Evolutionary conservation across 2,329 filamentous ascomycete genomes (phyloP).

Genomic region (Hirsutella minnesotensis): DNA sequence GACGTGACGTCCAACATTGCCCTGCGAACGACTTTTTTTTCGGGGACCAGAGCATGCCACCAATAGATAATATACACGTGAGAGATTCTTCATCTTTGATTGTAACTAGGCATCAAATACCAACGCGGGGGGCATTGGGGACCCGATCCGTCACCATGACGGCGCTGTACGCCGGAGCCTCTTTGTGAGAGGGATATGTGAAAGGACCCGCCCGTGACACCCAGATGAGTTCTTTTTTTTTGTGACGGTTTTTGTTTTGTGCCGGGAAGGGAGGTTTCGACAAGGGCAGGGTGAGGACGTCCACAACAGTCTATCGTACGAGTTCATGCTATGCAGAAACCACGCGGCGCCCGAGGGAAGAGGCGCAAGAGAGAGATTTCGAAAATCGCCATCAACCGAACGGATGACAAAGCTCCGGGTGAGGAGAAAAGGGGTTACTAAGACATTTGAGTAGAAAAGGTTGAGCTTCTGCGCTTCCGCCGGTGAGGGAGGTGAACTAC

Average conservation of each 20-base stretch:
- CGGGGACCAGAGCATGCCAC: no score
- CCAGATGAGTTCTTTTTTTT: not conserved
- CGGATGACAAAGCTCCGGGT: no score
- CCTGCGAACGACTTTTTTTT: no score
- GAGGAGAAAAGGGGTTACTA: slow-evolving; percentile 15
- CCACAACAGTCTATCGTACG: slow-evolving; percentile 4
- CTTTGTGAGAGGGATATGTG: not conserved
- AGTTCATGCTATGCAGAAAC: slow-evolving; percentile 1
- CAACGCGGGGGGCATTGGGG: no score
- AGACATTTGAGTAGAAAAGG: slow-evolving; percentile 14
- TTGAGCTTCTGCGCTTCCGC: slow-evolving; percentile 9
- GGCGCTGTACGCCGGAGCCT: not conserved
- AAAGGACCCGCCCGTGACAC: no score
- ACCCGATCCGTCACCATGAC: no score
- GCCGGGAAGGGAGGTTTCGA: not conserved
- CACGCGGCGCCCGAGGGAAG: not conserved
- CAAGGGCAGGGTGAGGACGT: slow-evolving; percentile 1
- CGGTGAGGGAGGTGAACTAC: slow-evolving; percentile 13
- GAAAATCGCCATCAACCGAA: no score
- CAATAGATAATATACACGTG: no score
- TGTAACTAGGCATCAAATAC: no score
- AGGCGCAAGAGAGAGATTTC: not conserved
- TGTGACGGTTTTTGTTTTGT: no score
- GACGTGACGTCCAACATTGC: no score
- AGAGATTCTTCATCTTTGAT: no score